Evolutionary conservation across 2,329 filamentous ascomycete genomes (phyloP), one percentile per base, ranked within the genome.

Genomic region (Stemphylium vesicarium): DNA sequence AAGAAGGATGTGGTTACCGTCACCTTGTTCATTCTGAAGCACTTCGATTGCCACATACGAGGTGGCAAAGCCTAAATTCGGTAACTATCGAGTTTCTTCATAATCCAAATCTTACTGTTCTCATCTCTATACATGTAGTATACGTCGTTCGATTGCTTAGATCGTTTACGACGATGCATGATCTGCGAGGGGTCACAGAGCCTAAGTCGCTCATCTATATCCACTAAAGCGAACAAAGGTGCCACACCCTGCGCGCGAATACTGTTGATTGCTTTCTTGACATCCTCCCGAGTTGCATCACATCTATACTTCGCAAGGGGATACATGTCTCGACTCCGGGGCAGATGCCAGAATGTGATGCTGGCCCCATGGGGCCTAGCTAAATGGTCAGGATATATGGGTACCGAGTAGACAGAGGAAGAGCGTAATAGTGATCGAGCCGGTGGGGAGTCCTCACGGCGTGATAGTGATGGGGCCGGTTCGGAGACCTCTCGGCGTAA

Each of bases 201-300:
- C 26, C 13, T 56, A 2, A 56, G 53, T 43, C 9, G 36, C 11
- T 20, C 4, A 38, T 45, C 18, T 18, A 3, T 45, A 46, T 55
- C 41, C 8, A 55, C 53, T 33, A 55, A 38, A 50, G 52, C n/a
- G 2, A 55, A 55, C 2, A 55, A 44, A 50, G 52, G 52, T 13
- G 40, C 46, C 8, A 22, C 12, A 11, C 46, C 29, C 29, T 55
- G 1, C 29, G 41, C 31, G 5, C 10, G 4, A 33, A 50, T 50
- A 36, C 1, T 46, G 1, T 32, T 42, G 3, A 51, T 15, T 46
- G 18, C 41, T 37, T 38, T 45, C 46, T 42, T 15, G 6, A 52
- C 6, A 10, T 52, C 5, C 2, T 45, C 12, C 8, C 20, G 0
- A 22, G 18, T 45, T 35, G 16, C 5, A 8, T 40, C 8, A 26